Percentiles rank a stretch among this genome's conserved stretches.
Conservation (phyloP, 495 filamentous ascomycete species). For the Pseudoneurospora amorphoporcata region DNA sequence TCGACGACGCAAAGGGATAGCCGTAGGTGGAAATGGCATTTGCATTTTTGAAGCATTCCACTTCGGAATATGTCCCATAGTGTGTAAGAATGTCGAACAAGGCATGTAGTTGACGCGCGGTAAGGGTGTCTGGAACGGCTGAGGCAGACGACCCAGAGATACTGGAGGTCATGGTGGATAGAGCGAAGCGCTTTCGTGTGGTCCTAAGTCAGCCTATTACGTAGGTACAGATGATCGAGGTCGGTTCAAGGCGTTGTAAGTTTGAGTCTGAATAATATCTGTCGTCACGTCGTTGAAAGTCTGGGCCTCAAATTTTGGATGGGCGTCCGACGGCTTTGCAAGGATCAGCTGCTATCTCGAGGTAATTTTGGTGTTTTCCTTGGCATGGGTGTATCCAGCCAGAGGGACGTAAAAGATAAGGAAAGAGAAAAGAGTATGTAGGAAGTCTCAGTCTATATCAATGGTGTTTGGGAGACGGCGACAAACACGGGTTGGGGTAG, state of each 20-base stretch:
- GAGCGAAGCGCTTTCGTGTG: background rate
- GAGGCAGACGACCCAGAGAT: background rate
- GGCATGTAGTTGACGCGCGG: slow-evolving; percentile 43
- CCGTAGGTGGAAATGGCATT: slow-evolving; percentile 47
- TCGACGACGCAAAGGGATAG: slow-evolving; percentile 36
- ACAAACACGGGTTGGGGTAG: background rate
- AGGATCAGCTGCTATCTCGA: background rate
- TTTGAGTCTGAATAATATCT: background rate
- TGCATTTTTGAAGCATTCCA: slow-evolving; percentile 47
- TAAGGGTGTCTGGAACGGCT: slow-evolving; percentile 17
- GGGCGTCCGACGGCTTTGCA: background rate
- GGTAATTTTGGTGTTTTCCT: background rate
- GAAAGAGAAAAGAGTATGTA: background rate
- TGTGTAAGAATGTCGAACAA: slow-evolving; percentile 60
- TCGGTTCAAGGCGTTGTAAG: background rate
- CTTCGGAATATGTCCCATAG: slow-evolving; percentile 51
- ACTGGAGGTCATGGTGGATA: background rate
- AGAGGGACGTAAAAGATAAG: background rate
- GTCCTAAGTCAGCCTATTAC: background rate
- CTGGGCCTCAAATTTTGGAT: background rate
- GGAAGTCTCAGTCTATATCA: background rate
- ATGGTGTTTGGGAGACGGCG: background rate
- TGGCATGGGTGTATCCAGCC: background rate
- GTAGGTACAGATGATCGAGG: background rate
- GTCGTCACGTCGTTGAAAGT: background rate